Conservation (phyloP, 1,284 basidiomycete genomes). For the Apiotrichum gracile region DNA sequence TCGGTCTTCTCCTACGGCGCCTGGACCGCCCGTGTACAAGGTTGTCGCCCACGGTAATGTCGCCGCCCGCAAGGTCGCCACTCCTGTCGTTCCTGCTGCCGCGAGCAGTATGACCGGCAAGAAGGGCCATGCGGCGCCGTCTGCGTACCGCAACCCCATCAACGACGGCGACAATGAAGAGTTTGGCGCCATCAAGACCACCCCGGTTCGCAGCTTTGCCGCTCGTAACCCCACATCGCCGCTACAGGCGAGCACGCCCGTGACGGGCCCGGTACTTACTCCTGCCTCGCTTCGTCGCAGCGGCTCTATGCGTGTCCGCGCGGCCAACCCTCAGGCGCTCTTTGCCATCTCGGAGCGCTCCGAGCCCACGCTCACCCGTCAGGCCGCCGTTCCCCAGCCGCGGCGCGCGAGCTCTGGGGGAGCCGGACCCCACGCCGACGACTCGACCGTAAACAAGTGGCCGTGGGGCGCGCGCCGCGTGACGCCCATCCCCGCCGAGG, state of each 20-base stretch:
- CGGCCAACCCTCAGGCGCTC: background rate
- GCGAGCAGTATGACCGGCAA: background rate
- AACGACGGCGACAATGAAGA: background rate
- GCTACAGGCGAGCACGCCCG: background rate
- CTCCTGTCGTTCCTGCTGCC: background rate
- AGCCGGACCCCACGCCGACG: background rate
- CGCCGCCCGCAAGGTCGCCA: background rate
- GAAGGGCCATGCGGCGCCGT: background rate
- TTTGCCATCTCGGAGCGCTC: conserved; percentile 1
- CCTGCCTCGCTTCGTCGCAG: background rate
- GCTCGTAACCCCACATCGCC: background rate
- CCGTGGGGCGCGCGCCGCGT: conserved; percentile 3
- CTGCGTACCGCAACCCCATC: too few relatives aligned
- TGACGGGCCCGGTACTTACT: too few relatives aligned
- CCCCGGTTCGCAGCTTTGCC: background rate
- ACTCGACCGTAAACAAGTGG: background rate
- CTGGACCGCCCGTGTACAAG: background rate
- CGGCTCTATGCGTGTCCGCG: background rate
- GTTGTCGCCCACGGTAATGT: background rate
- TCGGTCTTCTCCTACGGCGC: background rate
- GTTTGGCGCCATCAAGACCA: background rate
- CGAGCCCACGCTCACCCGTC: background rate
- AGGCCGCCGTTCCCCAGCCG: background rate
- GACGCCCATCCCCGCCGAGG: conserved; percentile 1
- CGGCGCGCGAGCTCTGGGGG: background rate